phyloP scores from a whole-genome alignment of 768 basidiomycete genomes.

The Pleurotus cornucopiae region DNA sequence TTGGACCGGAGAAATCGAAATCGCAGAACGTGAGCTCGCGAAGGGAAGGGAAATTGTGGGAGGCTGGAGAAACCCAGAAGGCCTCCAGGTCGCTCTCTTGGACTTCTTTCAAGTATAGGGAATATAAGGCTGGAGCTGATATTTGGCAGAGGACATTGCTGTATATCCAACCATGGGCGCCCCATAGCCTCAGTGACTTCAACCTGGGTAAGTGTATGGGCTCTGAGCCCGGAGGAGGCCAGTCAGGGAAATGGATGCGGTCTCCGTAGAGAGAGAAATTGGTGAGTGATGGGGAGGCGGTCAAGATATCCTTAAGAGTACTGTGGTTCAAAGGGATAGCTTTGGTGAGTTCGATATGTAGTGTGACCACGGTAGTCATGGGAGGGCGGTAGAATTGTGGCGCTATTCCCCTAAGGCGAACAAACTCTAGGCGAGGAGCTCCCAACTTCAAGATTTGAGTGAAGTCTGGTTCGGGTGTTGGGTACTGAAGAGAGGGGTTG shows the following conservation, averaged over 20 bases:
- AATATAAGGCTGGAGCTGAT: constrained; percentile 32
- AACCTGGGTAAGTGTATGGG: constrained; percentile 29
- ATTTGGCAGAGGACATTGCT: constrained; percentile 33
- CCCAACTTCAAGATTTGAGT: constrained; percentile 22
- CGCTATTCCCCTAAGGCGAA: constrained; percentile 42
- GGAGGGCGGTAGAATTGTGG: constrained; percentile 35
- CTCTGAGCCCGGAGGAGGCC: constrained; percentile 19
- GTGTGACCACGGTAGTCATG: constrained; percentile 27
- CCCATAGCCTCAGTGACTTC: constrained; percentile 36
- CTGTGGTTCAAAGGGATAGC: constrained; percentile 29
- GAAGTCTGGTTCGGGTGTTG: not conserved
- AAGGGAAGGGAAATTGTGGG: constrained; percentile 25
- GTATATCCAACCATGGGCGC: constrained; percentile 30
- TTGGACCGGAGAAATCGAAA: constrained; percentile 31
- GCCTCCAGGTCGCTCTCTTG: constrained; percentile 37
- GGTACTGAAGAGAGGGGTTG: not conserved
- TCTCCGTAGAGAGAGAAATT: constrained; percentile 44
- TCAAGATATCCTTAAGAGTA: constrained; percentile 31
- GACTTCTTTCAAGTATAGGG: constrained; percentile 37
- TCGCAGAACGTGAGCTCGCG: constrained; percentile 34
- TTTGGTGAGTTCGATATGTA: constrained; percentile 42
- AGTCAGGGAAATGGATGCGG: constrained; percentile 23
- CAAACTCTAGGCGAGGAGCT: constrained; percentile 27
- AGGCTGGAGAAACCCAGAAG: constrained; percentile 21
- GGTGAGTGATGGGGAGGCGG: constrained; percentile 25